A percentile compares a stretch with the other conserved stretches of the same genome.
These are phyloP conservation scores for Handroanthus guayacan DNA, from an alignment of 257 asterid species.

Conservation along the genomic window DNA sequence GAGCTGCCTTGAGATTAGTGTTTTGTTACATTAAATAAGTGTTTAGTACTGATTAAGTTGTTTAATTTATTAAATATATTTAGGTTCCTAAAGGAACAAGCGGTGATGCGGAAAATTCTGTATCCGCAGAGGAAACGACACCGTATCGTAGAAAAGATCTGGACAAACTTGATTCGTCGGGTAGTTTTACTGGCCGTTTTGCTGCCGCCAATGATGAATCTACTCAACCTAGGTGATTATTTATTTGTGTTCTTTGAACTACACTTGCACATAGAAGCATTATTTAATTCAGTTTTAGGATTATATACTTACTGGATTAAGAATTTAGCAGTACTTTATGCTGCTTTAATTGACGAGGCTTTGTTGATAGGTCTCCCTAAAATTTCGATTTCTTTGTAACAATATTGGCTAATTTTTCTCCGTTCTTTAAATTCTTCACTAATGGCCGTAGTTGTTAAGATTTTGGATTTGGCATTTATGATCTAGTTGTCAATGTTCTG, in stretches of 20 bases:
- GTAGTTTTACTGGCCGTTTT: conserved; percentile 50
- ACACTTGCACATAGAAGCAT: neutral
- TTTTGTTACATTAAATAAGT: conserved; percentile 31
- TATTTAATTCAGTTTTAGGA: neutral
- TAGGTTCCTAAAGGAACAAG: conserved; percentile 62
- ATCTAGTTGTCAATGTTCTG: neutral
- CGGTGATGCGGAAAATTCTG: conserved; percentile 60
- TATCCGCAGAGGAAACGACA: conserved; percentile 55
- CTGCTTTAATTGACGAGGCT: conserved; percentile 9
- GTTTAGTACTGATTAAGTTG: conserved; percentile 32
- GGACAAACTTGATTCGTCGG: conserved; percentile 56
- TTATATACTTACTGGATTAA: neutral
- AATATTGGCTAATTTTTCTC: neutral
- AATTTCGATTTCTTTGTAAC: neutral
- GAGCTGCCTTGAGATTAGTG: conserved; percentile 49
- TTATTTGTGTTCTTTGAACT: conserved; percentile 13
- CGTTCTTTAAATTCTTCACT: conserved; percentile 2
- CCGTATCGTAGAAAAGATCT: conserved; percentile 50
- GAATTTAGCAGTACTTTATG: neutral
- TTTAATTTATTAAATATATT: conserved; percentile 42
- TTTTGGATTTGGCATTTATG: conserved; percentile 9
- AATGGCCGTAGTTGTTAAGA: neutral
- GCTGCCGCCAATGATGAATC: conserved; percentile 56
- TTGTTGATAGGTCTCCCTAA: neutral
- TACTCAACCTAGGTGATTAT: conserved; percentile 81